phyloP scores from a whole-genome alignment of 2,329 filamentous ascomycete species.

The Venturia carpophila region DNA sequence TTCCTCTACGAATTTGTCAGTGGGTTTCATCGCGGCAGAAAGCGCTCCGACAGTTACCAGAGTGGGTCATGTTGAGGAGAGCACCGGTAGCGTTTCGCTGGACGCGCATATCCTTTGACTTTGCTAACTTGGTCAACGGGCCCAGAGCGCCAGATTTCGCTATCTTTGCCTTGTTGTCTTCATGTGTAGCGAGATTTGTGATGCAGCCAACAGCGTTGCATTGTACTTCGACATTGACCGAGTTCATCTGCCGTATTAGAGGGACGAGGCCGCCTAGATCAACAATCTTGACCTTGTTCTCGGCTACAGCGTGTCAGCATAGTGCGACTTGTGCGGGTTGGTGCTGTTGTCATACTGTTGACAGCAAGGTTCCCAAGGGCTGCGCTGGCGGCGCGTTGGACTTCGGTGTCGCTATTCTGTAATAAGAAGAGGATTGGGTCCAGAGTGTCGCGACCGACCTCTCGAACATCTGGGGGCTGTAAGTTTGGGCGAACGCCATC shows the following conservation, averaged over 20 bases:
- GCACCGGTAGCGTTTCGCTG: constrained; percentile 96
- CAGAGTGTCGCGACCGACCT: constrained; percentile 90
- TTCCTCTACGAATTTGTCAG: constrained; percentile 57
- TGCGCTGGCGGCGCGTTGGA: constrained; percentile 91
- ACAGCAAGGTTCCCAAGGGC: constrained; percentile 93
- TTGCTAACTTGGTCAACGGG: constrained; percentile 83
- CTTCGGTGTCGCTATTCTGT: constrained; percentile 91
- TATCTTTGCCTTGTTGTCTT: constrained; percentile 99
- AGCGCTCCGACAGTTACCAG: constrained; percentile 52
- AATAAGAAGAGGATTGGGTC: constrained; percentile 93
- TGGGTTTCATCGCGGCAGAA: constrained; percentile 19
- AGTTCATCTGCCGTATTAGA: constrained; percentile 97
- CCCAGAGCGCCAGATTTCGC: constrained; percentile 87
- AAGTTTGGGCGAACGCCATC: constrained; percentile 4
- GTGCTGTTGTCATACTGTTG: constrained; percentile 60
- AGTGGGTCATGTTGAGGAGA: constrained; percentile 98
- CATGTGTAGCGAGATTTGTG: constrained; percentile 94
- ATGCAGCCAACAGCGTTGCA: constrained; percentile 99
- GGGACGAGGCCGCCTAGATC: constrained; percentile 82
- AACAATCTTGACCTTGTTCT: constrained; percentile 97
- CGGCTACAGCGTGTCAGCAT: constrained; percentile 56
- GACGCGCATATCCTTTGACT: constrained; percentile 97
- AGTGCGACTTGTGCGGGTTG: constrained; percentile 14
- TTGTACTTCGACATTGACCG: constrained; percentile 94
- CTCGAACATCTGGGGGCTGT: constrained; percentile 68